Base-by-base conservation (phyloP, 768 basidiomycete species). In the Boletus rex-veris region DNA sequence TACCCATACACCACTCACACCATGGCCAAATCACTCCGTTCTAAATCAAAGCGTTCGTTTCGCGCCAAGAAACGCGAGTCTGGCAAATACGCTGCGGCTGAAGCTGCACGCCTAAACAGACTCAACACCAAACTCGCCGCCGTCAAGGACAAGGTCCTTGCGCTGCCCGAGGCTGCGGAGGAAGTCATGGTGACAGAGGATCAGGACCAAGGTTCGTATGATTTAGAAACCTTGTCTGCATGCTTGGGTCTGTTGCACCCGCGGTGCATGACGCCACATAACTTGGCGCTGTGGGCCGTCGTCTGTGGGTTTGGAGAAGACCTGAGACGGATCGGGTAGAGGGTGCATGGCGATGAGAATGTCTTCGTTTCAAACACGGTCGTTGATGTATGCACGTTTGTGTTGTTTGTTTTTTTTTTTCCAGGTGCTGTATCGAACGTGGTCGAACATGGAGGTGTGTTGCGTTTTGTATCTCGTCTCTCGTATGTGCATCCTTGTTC, bases 11-110 rank as follows among this genome's bases (percentile, higher is more conserved):
- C 12, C 28, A 31, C 24, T 11, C 43, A 7, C 9, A 21, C 40
- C 19, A 61, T 93, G 90, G 90, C 87, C 40, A 93, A 93, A 77
- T 91, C 89, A 41, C 78, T 82, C 38, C 77, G 91, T 64, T 90
- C 89, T 7, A 93, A 93, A 73, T 78, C 80, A 45, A 93, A 92
- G 67, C 86, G 91, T 30, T 73, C 80, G 14, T 89, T 82, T 71
- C 86, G 90, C 60, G 76, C 84, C 14, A 85, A 87, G 62, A 92
- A 92, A 70, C 83, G 90, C 54, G 80, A 85, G 64, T 70, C 73
- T 41, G 85, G 89, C 50, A 79, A 88, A 50, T 92, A 88, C 63
- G 90, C 90, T 44, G 90, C 79, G 2, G 76, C 81, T 9, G 85
- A 88, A 57, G 89, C 90, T 18, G 90, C 86, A 38, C 85, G 91